Conservation (phyloP, 768 basidiomycete genomes). For the Russula olivacea region DNA sequence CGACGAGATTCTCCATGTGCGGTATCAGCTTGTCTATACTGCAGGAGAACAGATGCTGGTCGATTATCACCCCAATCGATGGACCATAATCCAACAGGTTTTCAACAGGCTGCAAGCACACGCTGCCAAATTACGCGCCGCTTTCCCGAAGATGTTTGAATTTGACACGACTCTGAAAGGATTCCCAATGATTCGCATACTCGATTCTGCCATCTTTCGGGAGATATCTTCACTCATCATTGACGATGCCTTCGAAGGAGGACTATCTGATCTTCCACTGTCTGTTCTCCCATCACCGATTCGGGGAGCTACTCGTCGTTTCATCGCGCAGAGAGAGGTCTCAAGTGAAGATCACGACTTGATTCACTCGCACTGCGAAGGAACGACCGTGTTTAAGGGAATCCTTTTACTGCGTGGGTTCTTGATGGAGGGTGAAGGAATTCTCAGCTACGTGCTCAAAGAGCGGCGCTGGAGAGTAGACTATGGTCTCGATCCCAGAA, state of each 20-base stretch:
- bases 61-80: neutral
- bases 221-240: neutral
- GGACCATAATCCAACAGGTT: neutral
- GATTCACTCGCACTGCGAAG: neutral
- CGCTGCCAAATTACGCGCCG: neutral
- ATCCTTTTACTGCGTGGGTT: neutral
- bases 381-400: neutral
- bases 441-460: neutral
- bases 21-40: neutral
- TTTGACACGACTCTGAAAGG: neutral
- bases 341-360: neutral
- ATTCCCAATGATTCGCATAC: neutral
- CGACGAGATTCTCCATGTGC: neutral
- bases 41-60: neutral
- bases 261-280: neutral
- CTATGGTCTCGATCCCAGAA: neutral
- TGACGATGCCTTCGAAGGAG: neutral
- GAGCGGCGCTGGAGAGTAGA: neutral
- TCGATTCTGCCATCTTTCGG: neutral
- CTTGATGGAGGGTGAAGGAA: neutral
- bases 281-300: neutral
- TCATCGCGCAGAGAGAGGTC: neutral
- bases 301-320: neutral
- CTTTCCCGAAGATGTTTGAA: neutral
- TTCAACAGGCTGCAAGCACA: neutral